phyloP scores from a whole-genome alignment of 2,329 filamentous ascomycete species.

The Ceratocystis ficicola region DNA sequence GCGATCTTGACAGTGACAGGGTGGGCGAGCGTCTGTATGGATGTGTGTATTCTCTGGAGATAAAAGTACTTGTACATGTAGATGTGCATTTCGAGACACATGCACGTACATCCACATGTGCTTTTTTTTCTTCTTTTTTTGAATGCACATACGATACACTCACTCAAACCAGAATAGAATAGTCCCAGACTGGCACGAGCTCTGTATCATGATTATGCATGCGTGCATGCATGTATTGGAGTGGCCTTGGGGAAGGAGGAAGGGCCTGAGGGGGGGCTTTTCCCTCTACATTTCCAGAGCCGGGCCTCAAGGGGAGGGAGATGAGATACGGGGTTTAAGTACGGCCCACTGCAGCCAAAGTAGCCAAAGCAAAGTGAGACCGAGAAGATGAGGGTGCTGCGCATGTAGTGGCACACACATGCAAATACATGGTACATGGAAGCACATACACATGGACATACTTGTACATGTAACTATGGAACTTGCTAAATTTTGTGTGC shows the following conservation, averaged over 20 bases:
- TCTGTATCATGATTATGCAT: slow-evolving; percentile 3
- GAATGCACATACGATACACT: neutral
- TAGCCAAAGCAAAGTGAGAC: no score
- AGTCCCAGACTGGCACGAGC: neutral
- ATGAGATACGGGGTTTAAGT: neutral
- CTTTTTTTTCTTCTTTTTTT: no score
- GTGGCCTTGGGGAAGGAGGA: neutral
- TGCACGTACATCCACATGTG: neutral
- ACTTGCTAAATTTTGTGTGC: neutral
- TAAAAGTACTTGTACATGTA: neutral
- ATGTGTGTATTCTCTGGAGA: neutral
- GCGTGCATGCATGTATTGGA: neutral
- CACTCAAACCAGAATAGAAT: no score
- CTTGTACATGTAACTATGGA: neutral
- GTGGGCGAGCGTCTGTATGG: neutral
- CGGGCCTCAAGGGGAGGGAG: neutral
- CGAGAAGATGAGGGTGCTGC: no score
- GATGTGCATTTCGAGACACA: neutral
- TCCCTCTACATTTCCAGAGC: neutral
- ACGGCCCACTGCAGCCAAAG: neutral
- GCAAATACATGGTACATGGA: neutral
- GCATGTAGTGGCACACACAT: no score
- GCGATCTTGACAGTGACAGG: neutral
- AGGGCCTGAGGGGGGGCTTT: neutral
- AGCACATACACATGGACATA: neutral